Evolutionary conservation across 1,284 basidiomycete genomes (phyloP), one percentile per base, ranked within the genome.

Genomic region (Marasmius tenuissimus): DNA sequence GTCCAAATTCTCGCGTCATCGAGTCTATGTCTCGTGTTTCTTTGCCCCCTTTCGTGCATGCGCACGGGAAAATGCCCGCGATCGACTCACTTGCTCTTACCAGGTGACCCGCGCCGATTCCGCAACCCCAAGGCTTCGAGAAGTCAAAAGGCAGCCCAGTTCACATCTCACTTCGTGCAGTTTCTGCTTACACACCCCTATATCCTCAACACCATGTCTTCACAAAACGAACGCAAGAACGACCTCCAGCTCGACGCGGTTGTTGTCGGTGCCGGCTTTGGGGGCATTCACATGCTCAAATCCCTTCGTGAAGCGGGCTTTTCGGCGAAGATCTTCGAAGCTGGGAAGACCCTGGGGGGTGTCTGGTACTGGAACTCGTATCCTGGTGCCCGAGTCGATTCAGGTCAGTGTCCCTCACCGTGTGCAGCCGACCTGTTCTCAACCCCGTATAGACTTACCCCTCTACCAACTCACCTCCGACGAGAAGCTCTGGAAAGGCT

Each of bases 301-400:
- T 60, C 58, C 9, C 60, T 70, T 14, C 66, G 69, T 37, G 57
- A 66, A 38, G 65, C 57, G 2, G 68, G 68, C 12, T 64, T 68
- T 27, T 67, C 65, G 33, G 67, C 63, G 50, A 69, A 70, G 56
- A 20, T 69, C 35, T 65, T 68, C 38, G 69, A 71, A 48, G 68
- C 70, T 4, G 70, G 63, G 1, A 59, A 59, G 42, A 49, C 56
- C 34, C 18, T 70, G 3, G 70, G 70, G 14, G 70, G 70, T 2
- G 65, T 64, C 12, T 71, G 70, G 69, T 66, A 71, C 45, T 70
- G 69, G 69, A 70, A 69, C 58, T 67, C 68, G 39, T 71, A 69
- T 53, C 69, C 69, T 4, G 69, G 69, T 18, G 66, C 67, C 4
- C 35, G 52, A 18, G 52, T 54, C 16, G 52, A 54, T 37, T 38